Conservation (phyloP, 2,329 filamentous ascomycete species). For the Penicillium verrucosum region DNA sequence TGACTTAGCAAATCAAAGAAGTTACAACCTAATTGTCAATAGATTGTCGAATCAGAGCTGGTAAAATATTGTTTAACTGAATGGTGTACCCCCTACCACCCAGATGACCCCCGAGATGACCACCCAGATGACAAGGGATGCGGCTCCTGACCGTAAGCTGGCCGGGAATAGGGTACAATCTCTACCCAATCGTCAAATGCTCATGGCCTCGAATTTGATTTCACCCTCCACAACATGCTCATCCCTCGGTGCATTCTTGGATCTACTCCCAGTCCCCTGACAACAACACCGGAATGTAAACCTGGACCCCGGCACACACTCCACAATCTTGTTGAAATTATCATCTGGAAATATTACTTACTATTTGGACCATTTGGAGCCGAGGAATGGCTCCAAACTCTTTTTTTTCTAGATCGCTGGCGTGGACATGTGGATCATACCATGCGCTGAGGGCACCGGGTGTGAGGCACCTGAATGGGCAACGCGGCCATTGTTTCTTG, state of each 20-base stretch:
- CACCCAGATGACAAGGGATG: slow-evolving; percentile 1
- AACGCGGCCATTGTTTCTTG: slow-evolving; percentile 17
- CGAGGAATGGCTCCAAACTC: neutral
- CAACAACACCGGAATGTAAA: slow-evolving; percentile 25
- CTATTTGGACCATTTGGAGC: neutral
- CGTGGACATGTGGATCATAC: slow-evolving; percentile 20
- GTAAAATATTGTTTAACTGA: neutral
- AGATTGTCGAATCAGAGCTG: too few relatives aligned
- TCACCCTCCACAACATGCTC: neutral
- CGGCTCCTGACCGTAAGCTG: neutral
- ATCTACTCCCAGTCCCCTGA: slow-evolving; percentile 17
- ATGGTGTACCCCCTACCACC: neutral
- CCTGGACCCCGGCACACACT: neutral
- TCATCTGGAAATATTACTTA: neutral
- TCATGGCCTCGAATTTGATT: slow-evolving; percentile 4
- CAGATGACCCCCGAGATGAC: neutral
- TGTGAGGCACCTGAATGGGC: slow-evolving; percentile 7
- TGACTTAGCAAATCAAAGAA: neutral
- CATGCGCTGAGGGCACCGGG: slow-evolving; percentile 11
- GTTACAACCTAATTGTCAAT: neutral
- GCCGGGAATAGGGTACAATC: neutral
- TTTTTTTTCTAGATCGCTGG: neutral
- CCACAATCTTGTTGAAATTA: slow-evolving; percentile 10
- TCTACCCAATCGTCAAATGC: neutral
- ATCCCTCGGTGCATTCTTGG: slow-evolving; percentile 18